These are phyloP conservation scores for Alternaria atra DNA, from an alignment of 2,329 filamentous ascomycete genomes.

Conservation along the genomic window DNA sequence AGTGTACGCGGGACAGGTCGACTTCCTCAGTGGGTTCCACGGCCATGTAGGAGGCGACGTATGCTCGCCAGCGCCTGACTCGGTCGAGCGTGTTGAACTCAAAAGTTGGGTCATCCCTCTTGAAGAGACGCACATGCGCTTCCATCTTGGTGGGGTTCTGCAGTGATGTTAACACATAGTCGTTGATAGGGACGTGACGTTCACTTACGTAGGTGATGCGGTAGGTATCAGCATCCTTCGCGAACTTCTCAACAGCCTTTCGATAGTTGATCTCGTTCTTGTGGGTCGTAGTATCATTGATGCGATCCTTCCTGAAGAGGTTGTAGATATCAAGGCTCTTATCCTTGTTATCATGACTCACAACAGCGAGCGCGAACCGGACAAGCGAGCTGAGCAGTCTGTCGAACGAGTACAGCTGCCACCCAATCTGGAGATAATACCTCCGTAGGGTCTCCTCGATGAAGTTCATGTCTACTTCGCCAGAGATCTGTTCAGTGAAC, in stretches of 20 bases:
- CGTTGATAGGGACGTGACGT: not conserved
- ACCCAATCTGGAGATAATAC: conserved; percentile 90
- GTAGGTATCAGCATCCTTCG: conserved; percentile 93
- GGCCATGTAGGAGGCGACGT: conserved; percentile 90
- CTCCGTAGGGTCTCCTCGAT: conserved; percentile 92
- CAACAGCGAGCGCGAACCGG: conserved; percentile 82
- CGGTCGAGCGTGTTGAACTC: conserved; percentile 74
- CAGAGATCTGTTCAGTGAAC: conserved; percentile 85
- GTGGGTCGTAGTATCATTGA: conserved; percentile 85
- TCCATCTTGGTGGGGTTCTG: conserved; percentile 70
- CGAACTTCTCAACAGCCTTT: conserved; percentile 89
- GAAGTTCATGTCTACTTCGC: conserved; percentile 80
- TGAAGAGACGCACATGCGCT: conserved; percentile 82
- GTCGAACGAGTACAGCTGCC: conserved; percentile 92
- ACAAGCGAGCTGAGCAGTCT: conserved; percentile 84
- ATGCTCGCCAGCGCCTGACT: conserved; percentile 85
- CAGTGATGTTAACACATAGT: conserved; percentile 36
- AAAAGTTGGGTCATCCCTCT: conserved; percentile 81
- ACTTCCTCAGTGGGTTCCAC: conserved; percentile 77
- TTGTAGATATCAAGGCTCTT: conserved; percentile 91
- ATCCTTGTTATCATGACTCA: conserved; percentile 87
- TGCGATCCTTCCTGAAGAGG: conserved; percentile 82
- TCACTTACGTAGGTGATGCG: conserved; percentile 85
- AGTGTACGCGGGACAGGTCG: conserved; percentile 41
- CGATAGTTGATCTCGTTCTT: conserved; percentile 89